Conservation (phyloP, 176 grass and related monocot genomes). For the Juncus effusus region DNA sequence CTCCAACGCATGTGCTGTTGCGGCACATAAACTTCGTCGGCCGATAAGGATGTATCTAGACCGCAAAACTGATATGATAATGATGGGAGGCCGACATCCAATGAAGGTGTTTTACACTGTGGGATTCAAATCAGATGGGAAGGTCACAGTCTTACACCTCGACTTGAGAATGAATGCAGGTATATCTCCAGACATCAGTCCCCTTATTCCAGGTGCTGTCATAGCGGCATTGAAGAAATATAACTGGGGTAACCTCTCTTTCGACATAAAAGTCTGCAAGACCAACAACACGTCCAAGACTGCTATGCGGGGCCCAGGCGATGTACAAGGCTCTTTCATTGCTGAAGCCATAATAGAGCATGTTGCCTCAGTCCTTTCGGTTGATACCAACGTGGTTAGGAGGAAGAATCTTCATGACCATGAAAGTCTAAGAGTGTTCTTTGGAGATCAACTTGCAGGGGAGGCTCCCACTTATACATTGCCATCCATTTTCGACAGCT, state of each 20-base stretch:
- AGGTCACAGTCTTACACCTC: slow-evolving; percentile 55
- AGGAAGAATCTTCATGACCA: slow-evolving; percentile 71
- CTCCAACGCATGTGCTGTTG: slow-evolving; percentile 53
- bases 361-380: slow-evolving; percentile 47
- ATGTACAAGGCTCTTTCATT: slow-evolving; percentile 76
- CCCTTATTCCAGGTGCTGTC: not conserved
- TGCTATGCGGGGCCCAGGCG: slow-evolving; percentile 54
- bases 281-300: slow-evolving; percentile 72
- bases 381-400: slow-evolving; percentile 45
- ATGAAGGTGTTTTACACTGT: slow-evolving; percentile 64
- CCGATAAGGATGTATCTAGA: slow-evolving; percentile 77
- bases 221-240: slow-evolving; percentile 64
- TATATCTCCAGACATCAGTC: slow-evolving; percentile 50
- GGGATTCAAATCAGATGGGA: slow-evolving; percentile 79
- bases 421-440: slow-evolving; percentile 53
- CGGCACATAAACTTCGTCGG: slow-evolving; percentile 52
- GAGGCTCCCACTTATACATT: slow-evolving; percentile 61
- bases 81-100: slow-evolving; percentile 70
- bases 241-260: slow-evolving; percentile 67
- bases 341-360: slow-evolving; percentile 87
- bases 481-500: slow-evolving; percentile 53
- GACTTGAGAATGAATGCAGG: slow-evolving; percentile 54
- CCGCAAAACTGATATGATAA: slow-evolving; percentile 74
- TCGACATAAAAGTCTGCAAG: slow-evolving; percentile 67
- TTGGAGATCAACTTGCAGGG: slow-evolving; percentile 25